A percentile compares a stretch with the other conserved stretches of the same genome.
Conservation (phyloP, 768 basidiomycete genomes). For the Naematelia aurantialba region DNA sequence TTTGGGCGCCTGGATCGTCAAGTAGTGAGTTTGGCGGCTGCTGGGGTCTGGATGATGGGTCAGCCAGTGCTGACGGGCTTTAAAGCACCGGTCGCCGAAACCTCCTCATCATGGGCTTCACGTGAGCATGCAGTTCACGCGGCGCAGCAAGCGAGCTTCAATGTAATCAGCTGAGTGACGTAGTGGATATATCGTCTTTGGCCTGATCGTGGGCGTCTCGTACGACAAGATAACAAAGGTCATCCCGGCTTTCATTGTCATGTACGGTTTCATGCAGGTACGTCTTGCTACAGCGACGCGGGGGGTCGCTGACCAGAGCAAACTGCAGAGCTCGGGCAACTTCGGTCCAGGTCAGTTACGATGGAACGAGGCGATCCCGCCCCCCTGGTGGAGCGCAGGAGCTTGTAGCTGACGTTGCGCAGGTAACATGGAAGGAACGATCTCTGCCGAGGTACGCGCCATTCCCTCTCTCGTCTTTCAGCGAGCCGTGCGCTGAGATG, state of each 20-base stretch:
- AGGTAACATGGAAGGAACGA: conserved; percentile 57
- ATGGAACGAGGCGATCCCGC: no score
- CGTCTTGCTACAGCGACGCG: no score
- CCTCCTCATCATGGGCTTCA: conserved; percentile 56
- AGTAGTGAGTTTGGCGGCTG: conserved; percentile 49
- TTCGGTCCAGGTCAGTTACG: conserved; percentile 60
- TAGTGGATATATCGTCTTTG: conserved; percentile 64
- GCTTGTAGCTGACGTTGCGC: conserved; percentile 34
- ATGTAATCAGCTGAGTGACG: no score
- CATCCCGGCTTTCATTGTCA: conserved; percentile 64
- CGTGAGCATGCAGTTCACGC: conserved; percentile 8
- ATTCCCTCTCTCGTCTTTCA: not conserved
- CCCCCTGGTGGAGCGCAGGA: no score
- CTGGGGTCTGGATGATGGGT: no score
- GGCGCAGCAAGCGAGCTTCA: not conserved
- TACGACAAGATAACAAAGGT: conserved; percentile 65
- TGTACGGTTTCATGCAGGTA: conserved; percentile 55
- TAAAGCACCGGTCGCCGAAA: conserved; percentile 28
- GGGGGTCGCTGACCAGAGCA: no score
- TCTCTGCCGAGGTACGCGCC: conserved; percentile 19
- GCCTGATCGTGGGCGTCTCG: conserved; percentile 26
- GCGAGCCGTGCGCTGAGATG: conserved; percentile 37
- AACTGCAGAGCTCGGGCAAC: conserved; percentile 65
- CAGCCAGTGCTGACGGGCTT: no score
- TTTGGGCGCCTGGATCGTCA: conserved; percentile 53